Evolutionary conservation across 1,284 basidiomycete species (phyloP), one percentile per base, ranked within the genome.

Genomic region (Malassezia restricta): DNA sequence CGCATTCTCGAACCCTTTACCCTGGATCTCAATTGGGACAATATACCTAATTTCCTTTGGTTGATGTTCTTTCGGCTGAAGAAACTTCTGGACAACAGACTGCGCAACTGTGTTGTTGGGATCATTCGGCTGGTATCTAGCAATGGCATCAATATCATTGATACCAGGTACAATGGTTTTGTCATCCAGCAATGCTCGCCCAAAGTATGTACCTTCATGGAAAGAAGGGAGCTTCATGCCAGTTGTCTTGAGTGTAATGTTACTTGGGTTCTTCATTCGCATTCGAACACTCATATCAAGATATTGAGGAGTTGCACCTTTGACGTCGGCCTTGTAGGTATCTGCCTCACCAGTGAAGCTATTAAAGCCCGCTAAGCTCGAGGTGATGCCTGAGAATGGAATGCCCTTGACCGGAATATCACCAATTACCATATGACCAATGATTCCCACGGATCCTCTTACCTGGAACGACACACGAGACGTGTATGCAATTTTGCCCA

Each of bases 321-420:
- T 27, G 1, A 17, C 31, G 32, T 55, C 47, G 8, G 40, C 7
- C 8, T 33, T 15, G 3, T 45, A 83, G 78, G 51, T 79, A 79
- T 79, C 55, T 2, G 42, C 54, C 27, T 58, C 39, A 38, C 56
- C 48, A 47, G 48, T 59, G 54, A 64, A 62, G 28, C 46, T 54
- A 58, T 71, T 55, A 41, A 58, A 62, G 77, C 82, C 81, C 61
- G 76, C 77, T 45, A 85, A 62, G 39, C 14, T 43, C 37, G 71
- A 73, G 3, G 82, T 81, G 6, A 75, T 69, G 31, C 84, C 80
- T 56, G 80, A 76, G 71, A 86, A 82, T 1, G 79, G 77, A 62
- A 86, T 82, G 17, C 79, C 80, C 4, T 76, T 74, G 53, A 86
- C 84, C 0, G 81, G 80, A 15, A 86, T 77, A 63, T 84, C 74